Percentiles rank a stretch among this genome's conserved stretches.
These are phyloP conservation scores for Tetrapisispora nanseiensis DNA, from an alignment of 805 yeast genomes.

Conservation along the genomic window DNA sequence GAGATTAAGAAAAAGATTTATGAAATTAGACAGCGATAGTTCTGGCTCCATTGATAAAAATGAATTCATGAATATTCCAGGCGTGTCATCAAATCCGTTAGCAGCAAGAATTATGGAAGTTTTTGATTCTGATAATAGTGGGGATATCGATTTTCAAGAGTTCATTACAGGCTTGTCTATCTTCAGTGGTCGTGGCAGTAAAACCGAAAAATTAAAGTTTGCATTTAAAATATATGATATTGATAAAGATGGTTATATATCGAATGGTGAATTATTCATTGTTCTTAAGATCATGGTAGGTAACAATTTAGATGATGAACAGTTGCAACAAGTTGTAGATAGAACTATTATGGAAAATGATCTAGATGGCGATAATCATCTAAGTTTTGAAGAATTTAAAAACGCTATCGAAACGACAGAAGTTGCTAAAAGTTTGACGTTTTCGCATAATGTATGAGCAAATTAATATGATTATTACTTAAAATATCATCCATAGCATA, in stretches of 20 bases:
- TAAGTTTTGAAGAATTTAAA: slow-evolving; percentile 81
- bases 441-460: slow-evolving; percentile 32
- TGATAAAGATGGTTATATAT: slow-evolving; percentile 88
- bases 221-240: slow-evolving; percentile 93
- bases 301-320: slow-evolving; percentile 71
- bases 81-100: slow-evolving; percentile 80
- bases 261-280: slow-evolving; percentile 88
- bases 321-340: slow-evolving; percentile 93
- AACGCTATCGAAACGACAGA: slow-evolving; percentile 48
- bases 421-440: slow-evolving; percentile 50
- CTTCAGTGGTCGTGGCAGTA: slow-evolving; percentile 74
- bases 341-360: slow-evolving; percentile 93
- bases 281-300: slow-evolving; percentile 98
- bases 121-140: slow-evolving; percentile 86
- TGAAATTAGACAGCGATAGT: slow-evolving; percentile 89
- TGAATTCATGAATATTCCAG: slow-evolving; percentile 89
- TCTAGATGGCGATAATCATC: slow-evolving; percentile 72
- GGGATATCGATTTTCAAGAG: slow-evolving; percentile 91
- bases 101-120: slow-evolving; percentile 87
- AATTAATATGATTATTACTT: background rate
- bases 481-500: too few species aligned
- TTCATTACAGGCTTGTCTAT: slow-evolving; percentile 80
- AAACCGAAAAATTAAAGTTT: slow-evolving; percentile 73
- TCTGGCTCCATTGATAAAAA: slow-evolving; percentile 85
- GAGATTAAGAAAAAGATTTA: slow-evolving; percentile 80